Evolutionary conservation across 1,139 yeast species (phyloP), one percentile per base, ranked within the genome.

Genomic region (Yamadazyma sp.): DNA sequence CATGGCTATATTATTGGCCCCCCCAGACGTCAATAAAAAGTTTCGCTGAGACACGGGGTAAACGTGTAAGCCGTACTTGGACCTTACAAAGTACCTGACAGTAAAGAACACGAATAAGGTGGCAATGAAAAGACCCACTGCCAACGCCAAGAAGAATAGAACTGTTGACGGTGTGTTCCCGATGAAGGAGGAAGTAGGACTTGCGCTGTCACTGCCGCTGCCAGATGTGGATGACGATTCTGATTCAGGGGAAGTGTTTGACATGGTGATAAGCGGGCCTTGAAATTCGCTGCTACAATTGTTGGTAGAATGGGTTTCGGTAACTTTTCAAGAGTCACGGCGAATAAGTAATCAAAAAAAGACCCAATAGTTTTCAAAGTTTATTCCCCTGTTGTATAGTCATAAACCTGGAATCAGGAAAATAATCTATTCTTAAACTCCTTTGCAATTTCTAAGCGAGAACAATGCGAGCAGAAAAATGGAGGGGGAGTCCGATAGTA

Each of bases 111-210:
- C 50, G 50, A 81, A 79, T 26, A 78, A 56, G 0, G 68, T 25
- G 8, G 84, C 83, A 39, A 80, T 78, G 29, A 73, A 54, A 9
- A 78, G 74, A 5, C 86, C 87, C n/a, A 79, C 77, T 1, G 81
- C 76, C 30, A 81, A 65, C 0, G 87, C 86, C 18, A 81, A 60
- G 56, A 79, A 79, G 59, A 81, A 81, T 26, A 81, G 59, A 17
- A 79, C 78, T 2, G 84, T 78, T 1, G 85, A 77, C 1, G 85
- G 84, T 7, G 74, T 63, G 49, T 64, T 66, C 3, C 75, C 74
- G 9, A 66, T 66, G 45, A 68, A 67, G 4, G 69, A 52, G 8
- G 46, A 27, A 5, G n/a, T 16, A 8, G 22, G 8, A 8, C 34
- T 6, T 2, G 33, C 28, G 2, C 38, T 10, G 7, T 28, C 18